Evolutionary conservation across 2,329 filamentous ascomycete species (phyloP).

Genomic region (Neofusicoccum cordaticola): DNA sequence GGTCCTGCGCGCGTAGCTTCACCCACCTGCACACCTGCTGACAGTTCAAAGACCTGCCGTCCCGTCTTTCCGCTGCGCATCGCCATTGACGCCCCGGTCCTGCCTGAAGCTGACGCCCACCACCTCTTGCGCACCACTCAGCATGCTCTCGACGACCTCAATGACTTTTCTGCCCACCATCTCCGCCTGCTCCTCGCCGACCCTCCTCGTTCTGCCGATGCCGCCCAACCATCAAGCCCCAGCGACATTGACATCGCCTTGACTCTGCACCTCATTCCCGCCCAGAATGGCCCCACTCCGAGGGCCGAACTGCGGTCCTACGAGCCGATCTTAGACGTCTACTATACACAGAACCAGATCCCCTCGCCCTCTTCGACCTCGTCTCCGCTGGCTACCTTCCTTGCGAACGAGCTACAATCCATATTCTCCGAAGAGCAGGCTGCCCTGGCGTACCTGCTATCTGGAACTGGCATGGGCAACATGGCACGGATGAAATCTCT

Average conservation of each 20-base stretch:
- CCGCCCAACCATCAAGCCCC: not conserved
- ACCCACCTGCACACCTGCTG: not conserved
- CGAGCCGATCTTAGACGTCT: constrained; percentile 70
- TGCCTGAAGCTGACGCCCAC: constrained; percentile 66
- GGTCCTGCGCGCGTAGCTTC: constrained; percentile 49
- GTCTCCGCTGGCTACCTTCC: constrained; percentile 71
- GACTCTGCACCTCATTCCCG: constrained; percentile 67
- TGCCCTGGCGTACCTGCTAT: constrained; percentile 58
- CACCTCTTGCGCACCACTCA: constrained; percentile 78
- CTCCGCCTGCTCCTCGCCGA: constrained; percentile 65
- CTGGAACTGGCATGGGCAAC: constrained; percentile 43
- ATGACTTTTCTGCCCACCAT: constrained; percentile 82
- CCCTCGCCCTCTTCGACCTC: constrained; percentile 66
- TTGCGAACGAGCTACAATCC: constrained; percentile 72
- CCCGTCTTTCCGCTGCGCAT: constrained; percentile 86
- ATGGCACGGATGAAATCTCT: constrained; percentile 52
- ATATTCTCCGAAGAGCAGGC: constrained; percentile 87
- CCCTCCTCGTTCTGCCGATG: constrained; percentile 17
- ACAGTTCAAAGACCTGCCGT: constrained; percentile 67
- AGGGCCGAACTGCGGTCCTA: constrained; percentile 66
- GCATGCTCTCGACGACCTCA: constrained; percentile 79
- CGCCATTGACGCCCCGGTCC: constrained; percentile 65
- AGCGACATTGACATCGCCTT: constrained; percentile 58
- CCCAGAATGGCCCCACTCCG: constrained; percentile 51
- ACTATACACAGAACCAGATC: constrained; percentile 68